Conservation (phyloP, 2,329 filamentous ascomycete genomes). For the Alternaria gansuensis region DNA sequence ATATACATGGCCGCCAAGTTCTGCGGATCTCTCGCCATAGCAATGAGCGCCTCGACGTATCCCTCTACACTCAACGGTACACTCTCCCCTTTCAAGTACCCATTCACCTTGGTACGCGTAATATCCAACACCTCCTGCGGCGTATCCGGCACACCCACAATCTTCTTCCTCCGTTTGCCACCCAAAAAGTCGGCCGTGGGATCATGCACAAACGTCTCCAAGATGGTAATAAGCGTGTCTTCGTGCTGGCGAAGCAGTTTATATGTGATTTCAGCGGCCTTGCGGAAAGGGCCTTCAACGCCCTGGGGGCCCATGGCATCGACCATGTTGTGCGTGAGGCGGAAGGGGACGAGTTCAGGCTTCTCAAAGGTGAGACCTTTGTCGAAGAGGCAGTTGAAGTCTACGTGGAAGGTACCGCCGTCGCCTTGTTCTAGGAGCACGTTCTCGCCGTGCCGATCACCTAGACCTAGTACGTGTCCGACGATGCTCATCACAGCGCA, state of each 20-base stretch:
- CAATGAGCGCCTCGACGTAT: conserved; percentile 94
- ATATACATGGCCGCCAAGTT: conserved; percentile 96
- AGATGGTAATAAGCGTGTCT: conserved; percentile 95
- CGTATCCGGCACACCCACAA: conserved; percentile 68
- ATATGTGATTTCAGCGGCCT: conserved; percentile 88
- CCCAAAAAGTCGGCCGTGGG: conserved; percentile 90
- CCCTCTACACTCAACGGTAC: conserved; percentile 95
- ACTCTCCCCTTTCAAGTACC: conserved; percentile 83
- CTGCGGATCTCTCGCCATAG: conserved; percentile 79
- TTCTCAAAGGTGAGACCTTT: conserved; percentile 96
- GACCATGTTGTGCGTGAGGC: conserved; percentile 97
- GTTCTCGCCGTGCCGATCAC: conserved; percentile 97
- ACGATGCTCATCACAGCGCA: conserved; percentile 99
- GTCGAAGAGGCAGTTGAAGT: conserved; percentile 99
- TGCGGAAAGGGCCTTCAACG: conserved; percentile 89
- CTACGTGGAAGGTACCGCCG: conserved; percentile 94
- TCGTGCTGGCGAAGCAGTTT: conserved; percentile 86
- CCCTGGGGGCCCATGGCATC: conserved; percentile 96
- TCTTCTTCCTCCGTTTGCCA: conserved; percentile 68
- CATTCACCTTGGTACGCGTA: conserved; percentile 85
- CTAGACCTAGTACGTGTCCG: conserved; percentile 89
- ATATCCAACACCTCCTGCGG: conserved; percentile 85
- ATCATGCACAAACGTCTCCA: conserved; percentile 97
- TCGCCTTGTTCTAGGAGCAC: conserved; percentile 93
- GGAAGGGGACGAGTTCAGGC: conserved; percentile 93